Evolutionary conservation across 352 stramenopile species (phyloP).

Genomic region (Globisporangium okanoganense): DNA sequence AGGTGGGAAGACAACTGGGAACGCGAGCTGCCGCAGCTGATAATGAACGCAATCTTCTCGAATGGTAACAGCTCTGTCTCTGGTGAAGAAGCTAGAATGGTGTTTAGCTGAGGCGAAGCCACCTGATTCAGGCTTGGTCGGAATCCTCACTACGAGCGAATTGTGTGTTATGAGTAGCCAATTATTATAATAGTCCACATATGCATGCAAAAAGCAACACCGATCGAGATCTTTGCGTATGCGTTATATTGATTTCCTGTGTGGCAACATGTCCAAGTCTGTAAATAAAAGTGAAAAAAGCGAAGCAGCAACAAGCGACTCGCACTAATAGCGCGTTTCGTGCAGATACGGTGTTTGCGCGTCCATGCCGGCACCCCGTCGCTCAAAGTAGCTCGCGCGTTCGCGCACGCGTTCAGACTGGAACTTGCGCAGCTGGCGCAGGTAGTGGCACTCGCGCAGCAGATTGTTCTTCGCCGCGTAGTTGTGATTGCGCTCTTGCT

Average conservation of each 20-base stretch:
- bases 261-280: background rate
- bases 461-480: constrained; percentile 59
- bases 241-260: background rate
- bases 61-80: background rate
- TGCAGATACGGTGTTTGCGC: constrained; percentile 18
- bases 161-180: background rate
- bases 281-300: constrained; percentile 3
- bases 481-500: constrained; percentile 19
- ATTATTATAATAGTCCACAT: background rate
- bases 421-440: constrained; percentile 72
- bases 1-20: background rate
- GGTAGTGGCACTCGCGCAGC: constrained; percentile 68
- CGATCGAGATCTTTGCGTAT: background rate
- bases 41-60: background rate
- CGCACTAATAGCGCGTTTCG: constrained; percentile 17
- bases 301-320: background rate
- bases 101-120: background rate
- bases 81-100: background rate
- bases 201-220: background rate
- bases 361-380: constrained; percentile 14
- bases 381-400: constrained; percentile 43
- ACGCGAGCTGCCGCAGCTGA: background rate
- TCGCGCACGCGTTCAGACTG: constrained; percentile 48
- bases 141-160: background rate
- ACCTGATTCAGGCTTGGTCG: background rate